Evolutionary conservation across 768 basidiomycete species (phyloP).

Genomic region (Mycena indigotica): DNA sequence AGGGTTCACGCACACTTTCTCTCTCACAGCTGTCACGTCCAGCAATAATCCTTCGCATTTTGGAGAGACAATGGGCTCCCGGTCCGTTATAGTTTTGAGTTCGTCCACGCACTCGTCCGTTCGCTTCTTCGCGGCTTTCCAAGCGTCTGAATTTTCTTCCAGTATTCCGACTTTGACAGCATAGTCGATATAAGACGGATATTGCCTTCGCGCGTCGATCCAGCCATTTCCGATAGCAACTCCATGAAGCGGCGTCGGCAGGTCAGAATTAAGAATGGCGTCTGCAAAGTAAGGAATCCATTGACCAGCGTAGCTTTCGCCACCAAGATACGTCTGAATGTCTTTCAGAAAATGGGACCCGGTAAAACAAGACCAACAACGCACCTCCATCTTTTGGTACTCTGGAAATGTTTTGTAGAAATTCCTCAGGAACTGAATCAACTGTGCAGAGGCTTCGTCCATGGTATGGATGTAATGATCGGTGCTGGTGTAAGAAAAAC

Average conservation of each 20-base stretch:
- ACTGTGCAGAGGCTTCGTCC: slow-evolving; percentile 66
- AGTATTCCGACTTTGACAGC: slow-evolving; percentile 78
- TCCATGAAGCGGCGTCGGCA: slow-evolving; percentile 70
- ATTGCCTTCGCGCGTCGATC: slow-evolving; percentile 90
- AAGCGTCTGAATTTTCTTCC: slow-evolving; percentile 72
- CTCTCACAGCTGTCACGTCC: slow-evolving; percentile 42
- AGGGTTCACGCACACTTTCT: slow-evolving; percentile 38
- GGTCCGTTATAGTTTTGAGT: slow-evolving; percentile 45
- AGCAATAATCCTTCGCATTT: slow-evolving; percentile 64
- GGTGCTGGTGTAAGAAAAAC: slow-evolving; percentile 87
- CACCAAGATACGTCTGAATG: slow-evolving; percentile 86
- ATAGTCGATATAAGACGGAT: slow-evolving; percentile 87
- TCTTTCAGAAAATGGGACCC: neutral
- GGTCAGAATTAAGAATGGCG: slow-evolving; percentile 63
- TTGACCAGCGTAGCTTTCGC: slow-evolving; percentile 97
- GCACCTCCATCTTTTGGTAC: slow-evolving; percentile 75
- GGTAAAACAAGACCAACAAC: slow-evolving; percentile 31
- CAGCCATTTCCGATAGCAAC: slow-evolving; percentile 96
- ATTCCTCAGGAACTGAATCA: slow-evolving; percentile 82
- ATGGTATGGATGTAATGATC: slow-evolving; percentile 83
- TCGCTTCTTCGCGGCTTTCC: slow-evolving; percentile 55
- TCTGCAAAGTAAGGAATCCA: slow-evolving; percentile 96
- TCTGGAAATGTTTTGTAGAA: slow-evolving; percentile 94
- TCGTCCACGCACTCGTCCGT: slow-evolving; percentile 62
- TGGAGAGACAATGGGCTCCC: slow-evolving; percentile 55